Evolutionary conservation across 2,329 filamentous ascomycete genomes (phyloP), one percentile per base, ranked within the genome.

Genomic region (Orbilia oligospora): DNA sequence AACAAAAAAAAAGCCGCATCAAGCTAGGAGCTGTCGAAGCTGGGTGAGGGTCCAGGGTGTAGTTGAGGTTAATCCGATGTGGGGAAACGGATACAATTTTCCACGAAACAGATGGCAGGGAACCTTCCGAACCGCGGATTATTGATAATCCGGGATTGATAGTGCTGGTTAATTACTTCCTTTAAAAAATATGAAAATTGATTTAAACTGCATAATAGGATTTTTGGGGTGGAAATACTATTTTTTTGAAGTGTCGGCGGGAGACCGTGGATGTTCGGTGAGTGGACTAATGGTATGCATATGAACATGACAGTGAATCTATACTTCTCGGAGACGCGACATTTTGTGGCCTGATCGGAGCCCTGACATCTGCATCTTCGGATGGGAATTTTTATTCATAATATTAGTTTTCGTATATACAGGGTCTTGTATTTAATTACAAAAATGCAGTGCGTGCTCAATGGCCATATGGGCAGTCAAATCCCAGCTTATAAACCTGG

Each of bases 41-140:
- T 64, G 48, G 27, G 24, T 22, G 67, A 67, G 58, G 6, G 27
- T 30, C 27, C 6, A 3, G 27, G 56, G 33, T 18, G 41, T 56
- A 51, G 33, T 44, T 36, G 36, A 71, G 73, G 73, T 77, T 77
- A 77, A 77, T 77, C 67, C 73, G 73, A 66, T 77, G 73, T 77
- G 73, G 73, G 58, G 73, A 71, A 46, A 77, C 73, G 73, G 73
- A 12, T n/a, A 46, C 67, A 77, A 77, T 77, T 77, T 77, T 77
- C 73, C 73, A 77, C 73, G 73, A 77, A 77, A 77, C 73, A 77
- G 44, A 77, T 41, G 24, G 67, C 73, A 55, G 65, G 73, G 73
- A 67, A 61, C 44, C 27, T 66, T 63, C 73, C 73, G 73, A 68
- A 22, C 20, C 9, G 41, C 72, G 73, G 73, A 77, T 64, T 77